These are phyloP conservation scores for Fusarium anguioides DNA, from an alignment of 2,329 filamentous ascomycete genomes.

Conservation along the genomic window DNA sequence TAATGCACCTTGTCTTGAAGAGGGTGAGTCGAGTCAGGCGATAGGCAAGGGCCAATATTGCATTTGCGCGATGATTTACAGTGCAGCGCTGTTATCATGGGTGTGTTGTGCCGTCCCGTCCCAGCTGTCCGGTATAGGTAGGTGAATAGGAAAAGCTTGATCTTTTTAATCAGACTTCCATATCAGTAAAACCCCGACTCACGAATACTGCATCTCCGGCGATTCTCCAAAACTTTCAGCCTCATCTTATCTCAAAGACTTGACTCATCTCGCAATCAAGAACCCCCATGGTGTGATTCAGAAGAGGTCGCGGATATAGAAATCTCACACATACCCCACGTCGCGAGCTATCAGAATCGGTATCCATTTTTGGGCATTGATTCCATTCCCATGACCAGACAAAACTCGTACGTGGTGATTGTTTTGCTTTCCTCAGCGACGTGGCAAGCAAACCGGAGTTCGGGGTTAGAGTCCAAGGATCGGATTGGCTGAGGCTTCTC, in stretches of 20 bases:
- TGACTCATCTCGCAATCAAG: conserved; percentile 1
- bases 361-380: conserved; percentile 21
- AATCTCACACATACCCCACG: conserved; percentile 34
- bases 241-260: not conserved
- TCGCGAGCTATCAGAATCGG: conserved; percentile 13
- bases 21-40: conserved; percentile 11
- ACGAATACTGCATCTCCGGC: conserved; percentile 13
- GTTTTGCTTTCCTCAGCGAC: not conserved
- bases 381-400: conserved; percentile 16
- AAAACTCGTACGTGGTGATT: conserved; percentile 16
- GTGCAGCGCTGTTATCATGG: conserved; percentile 27
- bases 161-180: too few relatives aligned
- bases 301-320: not conserved
- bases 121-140: conserved; percentile 30
- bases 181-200: not conserved
- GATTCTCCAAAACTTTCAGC: not conserved
- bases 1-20: not conserved
- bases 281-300: conserved; percentile 16
- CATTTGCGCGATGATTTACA: conserved; percentile 30
- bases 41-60: conserved; percentile 6
- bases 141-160: conserved; percentile 8
- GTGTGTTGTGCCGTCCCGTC: too few relatives aligned
- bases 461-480: not conserved
- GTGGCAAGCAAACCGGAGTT: conserved; percentile 3
- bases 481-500: conserved; percentile 7